Evolutionary conservation across 2,329 filamentous ascomycete species (phyloP).

Genomic region (Colletotrichum euphorbiae): DNA sequence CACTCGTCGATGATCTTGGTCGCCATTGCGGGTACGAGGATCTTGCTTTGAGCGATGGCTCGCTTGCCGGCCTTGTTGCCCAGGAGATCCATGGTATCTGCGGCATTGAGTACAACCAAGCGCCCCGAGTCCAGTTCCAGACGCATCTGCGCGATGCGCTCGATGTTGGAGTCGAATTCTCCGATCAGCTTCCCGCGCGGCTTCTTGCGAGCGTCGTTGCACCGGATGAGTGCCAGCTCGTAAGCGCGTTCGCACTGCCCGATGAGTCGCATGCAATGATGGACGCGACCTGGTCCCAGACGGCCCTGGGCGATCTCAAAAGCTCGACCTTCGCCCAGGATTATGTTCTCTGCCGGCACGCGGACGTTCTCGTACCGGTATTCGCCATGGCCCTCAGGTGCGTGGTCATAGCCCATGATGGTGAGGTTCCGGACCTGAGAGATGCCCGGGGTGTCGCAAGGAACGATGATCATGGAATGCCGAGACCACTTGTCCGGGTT

Average conservation of each 20-base stretch:
- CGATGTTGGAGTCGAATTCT: conserved; percentile 92
- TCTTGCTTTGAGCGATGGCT: conserved; percentile 97
- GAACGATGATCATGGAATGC: conserved; percentile 92
- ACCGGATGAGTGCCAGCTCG: conserved; percentile 92
- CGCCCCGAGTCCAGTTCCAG: conserved; percentile 94
- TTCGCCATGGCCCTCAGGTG: conserved; percentile 96
- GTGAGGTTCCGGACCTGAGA: conserved; percentile 92
- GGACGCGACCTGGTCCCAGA: conserved; percentile 93
- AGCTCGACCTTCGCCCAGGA: conserved; percentile 93
- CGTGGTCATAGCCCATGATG: conserved; percentile 96
- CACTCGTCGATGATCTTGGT: conserved; percentile 94
- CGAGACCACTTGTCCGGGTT: conserved; percentile 85
- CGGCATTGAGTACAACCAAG: conserved; percentile 91
- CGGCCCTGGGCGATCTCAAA: conserved; percentile 99
- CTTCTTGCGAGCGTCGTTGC: conserved; percentile 91
- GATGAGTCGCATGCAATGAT: conserved; percentile 96
- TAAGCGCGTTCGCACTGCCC: conserved; percentile 90
- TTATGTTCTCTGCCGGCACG: conserved; percentile 83
- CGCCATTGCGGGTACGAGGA: conserved; percentile 84
- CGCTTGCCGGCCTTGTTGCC: conserved; percentile 90
- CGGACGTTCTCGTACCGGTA: conserved; percentile 90
- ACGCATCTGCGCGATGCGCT: conserved; percentile 91
- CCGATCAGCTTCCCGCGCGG: conserved; percentile 88
- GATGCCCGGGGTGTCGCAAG: conserved; percentile 84
- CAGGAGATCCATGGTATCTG: conserved; percentile 90